These are phyloP conservation scores for Fusarium albosuccineum DNA, from an alignment of 2,329 filamentous ascomycete species.

Conservation along the genomic window DNA sequence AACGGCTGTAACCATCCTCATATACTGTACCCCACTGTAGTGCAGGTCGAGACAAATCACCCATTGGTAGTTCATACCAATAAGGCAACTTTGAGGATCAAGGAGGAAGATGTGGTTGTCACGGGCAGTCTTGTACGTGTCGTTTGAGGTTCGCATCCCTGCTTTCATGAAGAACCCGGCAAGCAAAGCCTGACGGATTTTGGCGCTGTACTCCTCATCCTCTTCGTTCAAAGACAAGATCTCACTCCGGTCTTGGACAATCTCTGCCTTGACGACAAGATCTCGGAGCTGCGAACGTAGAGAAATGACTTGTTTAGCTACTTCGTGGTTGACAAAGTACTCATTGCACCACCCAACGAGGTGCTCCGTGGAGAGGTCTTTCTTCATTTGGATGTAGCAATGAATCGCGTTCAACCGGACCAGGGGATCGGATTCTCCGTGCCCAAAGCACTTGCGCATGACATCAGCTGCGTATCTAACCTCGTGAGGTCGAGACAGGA, in stretches of 20 bases:
- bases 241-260: background rate
- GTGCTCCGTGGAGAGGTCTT: background rate
- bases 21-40: conserved; percentile 94
- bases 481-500: background rate
- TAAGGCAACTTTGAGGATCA: conserved; percentile 88
- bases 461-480: background rate
- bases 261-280: background rate
- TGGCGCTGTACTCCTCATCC: background rate
- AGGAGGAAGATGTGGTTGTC: conserved; percentile 94
- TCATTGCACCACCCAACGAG: too few species aligned
- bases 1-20: conserved; percentile 91
- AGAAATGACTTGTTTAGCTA: background rate
- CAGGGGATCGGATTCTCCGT: background rate
- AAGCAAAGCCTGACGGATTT: conserved; percentile 13
- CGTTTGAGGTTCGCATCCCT: too few species aligned
- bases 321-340: background rate
- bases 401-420: background rate
- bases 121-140: conserved; percentile 75
- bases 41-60: conserved; percentile 92
- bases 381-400: background rate
- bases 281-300: background rate
- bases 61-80: conserved; percentile 93
- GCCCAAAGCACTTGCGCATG: background rate
- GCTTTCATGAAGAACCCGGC: conserved; percentile 92
- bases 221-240: too few species aligned